Conservation (phyloP, 371 early-diverging fungal genomes). For the Apophysomyces ossiformis region DNA sequence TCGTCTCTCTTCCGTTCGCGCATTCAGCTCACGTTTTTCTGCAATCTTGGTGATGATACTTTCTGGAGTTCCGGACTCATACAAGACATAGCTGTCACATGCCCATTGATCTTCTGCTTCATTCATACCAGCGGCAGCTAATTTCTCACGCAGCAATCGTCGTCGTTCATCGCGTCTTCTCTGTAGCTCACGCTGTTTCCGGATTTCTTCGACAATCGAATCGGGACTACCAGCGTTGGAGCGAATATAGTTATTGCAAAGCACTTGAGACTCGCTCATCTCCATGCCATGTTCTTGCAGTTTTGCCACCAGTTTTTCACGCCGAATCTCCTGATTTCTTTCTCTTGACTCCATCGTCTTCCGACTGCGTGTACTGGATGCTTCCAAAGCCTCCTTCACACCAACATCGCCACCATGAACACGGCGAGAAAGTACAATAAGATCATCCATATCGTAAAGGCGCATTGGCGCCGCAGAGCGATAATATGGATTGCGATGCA, state of each 20-base stretch:
- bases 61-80: neutral
- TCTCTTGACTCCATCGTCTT: neutral
- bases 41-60: neutral
- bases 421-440: conserved; percentile 18
- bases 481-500: conserved; percentile 25
- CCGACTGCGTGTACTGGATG: neutral
- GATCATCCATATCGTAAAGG: conserved; percentile 17
- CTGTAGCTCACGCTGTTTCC: neutral
- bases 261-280: neutral
- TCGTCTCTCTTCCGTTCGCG: neutral
- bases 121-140: neutral
- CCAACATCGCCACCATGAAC: conserved; percentile 36
- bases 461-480: conserved; percentile 26
- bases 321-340: neutral
- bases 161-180: neutral
- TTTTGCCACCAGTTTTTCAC: neutral
- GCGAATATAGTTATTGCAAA: neutral
- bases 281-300: neutral
- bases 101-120: neutral
- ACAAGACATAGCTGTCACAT: neutral
- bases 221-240: neutral
- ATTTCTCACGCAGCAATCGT: neutral
- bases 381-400: conserved; percentile 12
- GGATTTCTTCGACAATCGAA: neutral
- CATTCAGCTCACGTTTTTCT: neutral